Evolutionary conservation across 805 yeast genomes (phyloP).

Genomic region (Cyberlindnera veronae): DNA sequence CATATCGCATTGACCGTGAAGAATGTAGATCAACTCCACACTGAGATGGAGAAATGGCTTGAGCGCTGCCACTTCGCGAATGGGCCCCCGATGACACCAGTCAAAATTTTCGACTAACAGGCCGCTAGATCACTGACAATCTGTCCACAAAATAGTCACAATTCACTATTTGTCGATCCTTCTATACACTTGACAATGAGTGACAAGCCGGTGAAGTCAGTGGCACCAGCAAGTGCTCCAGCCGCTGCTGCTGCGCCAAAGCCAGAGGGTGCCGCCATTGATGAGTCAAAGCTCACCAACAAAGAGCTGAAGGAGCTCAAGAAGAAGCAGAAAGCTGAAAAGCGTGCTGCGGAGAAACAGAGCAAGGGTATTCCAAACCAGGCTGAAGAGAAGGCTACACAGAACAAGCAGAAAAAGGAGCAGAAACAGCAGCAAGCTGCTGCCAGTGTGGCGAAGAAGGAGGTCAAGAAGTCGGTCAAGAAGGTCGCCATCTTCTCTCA

Average conservation of each 20-base stretch:
- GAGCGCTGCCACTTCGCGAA: constrained; percentile 4
- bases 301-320: constrained; percentile 85
- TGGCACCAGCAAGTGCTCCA: not conserved
- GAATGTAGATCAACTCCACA: not conserved
- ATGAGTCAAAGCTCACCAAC: constrained; percentile 46
- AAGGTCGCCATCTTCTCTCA: constrained; percentile 68
- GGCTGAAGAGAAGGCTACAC: constrained; percentile 31
- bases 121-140: too few species aligned
- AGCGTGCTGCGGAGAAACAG: constrained; percentile 83
- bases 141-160: too few species aligned
- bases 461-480: constrained; percentile 44
- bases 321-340: constrained; percentile 87
- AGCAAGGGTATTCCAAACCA: constrained; percentile 52
- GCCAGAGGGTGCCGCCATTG: constrained; percentile 8
- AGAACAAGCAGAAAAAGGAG: constrained; percentile 38
- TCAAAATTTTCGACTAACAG: constrained; percentile 8
- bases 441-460: not conserved
- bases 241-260: constrained; percentile 3
- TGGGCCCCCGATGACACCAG: not conserved
- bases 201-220: not conserved
- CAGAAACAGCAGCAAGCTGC: constrained; percentile 35
- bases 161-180: too few species aligned
- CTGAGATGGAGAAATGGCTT: not conserved
- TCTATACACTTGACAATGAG: not conserved
- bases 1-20: not conserved